phyloP scores from a whole-genome alignment of 1,139 yeast genomes.

The Candida sp. region DNA sequence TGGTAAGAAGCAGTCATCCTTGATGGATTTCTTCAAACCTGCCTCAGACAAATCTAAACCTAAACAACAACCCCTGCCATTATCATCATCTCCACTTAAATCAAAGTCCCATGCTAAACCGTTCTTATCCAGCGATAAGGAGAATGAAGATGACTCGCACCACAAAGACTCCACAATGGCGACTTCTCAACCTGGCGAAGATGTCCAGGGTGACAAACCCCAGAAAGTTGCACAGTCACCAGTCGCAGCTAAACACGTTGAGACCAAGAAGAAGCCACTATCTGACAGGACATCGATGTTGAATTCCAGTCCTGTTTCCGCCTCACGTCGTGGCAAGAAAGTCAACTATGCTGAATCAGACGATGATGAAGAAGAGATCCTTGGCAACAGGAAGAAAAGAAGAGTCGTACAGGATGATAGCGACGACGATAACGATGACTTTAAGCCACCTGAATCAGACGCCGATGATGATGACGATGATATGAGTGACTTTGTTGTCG shows the following conservation, averaged over 20 bases:
- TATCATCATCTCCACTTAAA: slow-evolving; percentile 23
- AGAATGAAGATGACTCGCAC: slow-evolving; percentile 22
- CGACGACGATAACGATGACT: slow-evolving; percentile 45
- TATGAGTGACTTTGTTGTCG: slow-evolving; percentile 48
- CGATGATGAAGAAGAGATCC: slow-evolving; percentile 33
- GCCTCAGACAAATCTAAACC: slow-evolving; percentile 19
- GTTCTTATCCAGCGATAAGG: slow-evolving; percentile 31
- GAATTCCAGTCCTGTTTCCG: slow-evolving; percentile 20
- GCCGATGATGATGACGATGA: slow-evolving; percentile 37
- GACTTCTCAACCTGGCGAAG: slow-evolving; percentile 30
- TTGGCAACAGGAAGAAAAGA: slow-evolving; percentile 30
- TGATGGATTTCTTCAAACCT: slow-evolving; percentile 59
- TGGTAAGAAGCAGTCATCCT: slow-evolving; percentile 56
- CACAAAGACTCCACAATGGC: slow-evolving; percentile 11
- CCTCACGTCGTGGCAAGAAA: slow-evolving; percentile 16
- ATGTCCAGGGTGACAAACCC: slow-evolving; percentile 1
- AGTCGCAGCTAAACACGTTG: slow-evolving; percentile 6
- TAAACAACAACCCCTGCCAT: slow-evolving; percentile 5
- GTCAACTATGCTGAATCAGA: slow-evolving; percentile 44
- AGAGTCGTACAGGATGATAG: slow-evolving; percentile 34
- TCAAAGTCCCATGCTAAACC: slow-evolving; percentile 17
- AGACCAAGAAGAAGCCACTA: slow-evolving; percentile 11
- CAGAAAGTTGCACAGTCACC: slow-evolving; percentile 28
- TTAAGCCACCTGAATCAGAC: slow-evolving; percentile 32
- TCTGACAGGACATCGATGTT: slow-evolving; percentile 11